These are phyloP conservation scores for Dactylonectria macrodidyma DNA, from an alignment of 2,329 filamentous ascomycete genomes.

Conservation along the genomic window DNA sequence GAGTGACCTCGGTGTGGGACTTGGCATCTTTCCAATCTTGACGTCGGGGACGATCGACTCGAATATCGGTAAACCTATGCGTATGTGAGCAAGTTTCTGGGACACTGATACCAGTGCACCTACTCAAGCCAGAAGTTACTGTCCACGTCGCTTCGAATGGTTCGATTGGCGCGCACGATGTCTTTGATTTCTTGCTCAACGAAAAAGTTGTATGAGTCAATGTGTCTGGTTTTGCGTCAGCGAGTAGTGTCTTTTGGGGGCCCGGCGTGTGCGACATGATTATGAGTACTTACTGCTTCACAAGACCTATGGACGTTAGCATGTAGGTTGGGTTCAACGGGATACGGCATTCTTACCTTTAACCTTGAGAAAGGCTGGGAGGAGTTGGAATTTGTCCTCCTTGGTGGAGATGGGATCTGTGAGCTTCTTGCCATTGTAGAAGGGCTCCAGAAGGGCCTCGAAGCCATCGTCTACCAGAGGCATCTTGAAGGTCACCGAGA, in stretches of 20 bases:
- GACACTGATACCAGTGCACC: conserved; percentile 40
- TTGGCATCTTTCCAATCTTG: conserved; percentile 81
- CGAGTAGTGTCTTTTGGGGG: neutral
- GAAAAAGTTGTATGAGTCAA: conserved; percentile 99
- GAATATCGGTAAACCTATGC: conserved; percentile 84
- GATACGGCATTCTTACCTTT: conserved; percentile 72
- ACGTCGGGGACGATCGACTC: conserved; percentile 85
- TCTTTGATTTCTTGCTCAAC: conserved; percentile 97
- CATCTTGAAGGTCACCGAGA: conserved; percentile 60
- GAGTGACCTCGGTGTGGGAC: conserved; percentile 83
- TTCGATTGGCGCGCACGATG: conserved; percentile 92
- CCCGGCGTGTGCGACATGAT: neutral
- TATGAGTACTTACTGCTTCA: conserved; percentile 78
- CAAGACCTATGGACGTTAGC: conserved; percentile 70
- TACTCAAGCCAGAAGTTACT: conserved; percentile 90
- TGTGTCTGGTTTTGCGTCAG: conserved; percentile 69
- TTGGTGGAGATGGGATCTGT: conserved; percentile 75
- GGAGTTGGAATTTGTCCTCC: conserved; percentile 95
- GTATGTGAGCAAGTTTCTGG: conserved; percentile 35
- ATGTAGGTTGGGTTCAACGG: conserved; percentile 13
- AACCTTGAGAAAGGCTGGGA: conserved; percentile 98
- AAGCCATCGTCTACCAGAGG: conserved; percentile 73
- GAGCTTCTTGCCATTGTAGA: conserved; percentile 78
- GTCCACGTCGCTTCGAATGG: conserved; percentile 92
- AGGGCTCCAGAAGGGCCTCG: conserved; percentile 76